Percentiles rank a stretch among this genome's conserved stretches.
phyloP scores from a whole-genome alignment of 257 asterid genomes.

The Phtheirospermum japonicum region DNA sequence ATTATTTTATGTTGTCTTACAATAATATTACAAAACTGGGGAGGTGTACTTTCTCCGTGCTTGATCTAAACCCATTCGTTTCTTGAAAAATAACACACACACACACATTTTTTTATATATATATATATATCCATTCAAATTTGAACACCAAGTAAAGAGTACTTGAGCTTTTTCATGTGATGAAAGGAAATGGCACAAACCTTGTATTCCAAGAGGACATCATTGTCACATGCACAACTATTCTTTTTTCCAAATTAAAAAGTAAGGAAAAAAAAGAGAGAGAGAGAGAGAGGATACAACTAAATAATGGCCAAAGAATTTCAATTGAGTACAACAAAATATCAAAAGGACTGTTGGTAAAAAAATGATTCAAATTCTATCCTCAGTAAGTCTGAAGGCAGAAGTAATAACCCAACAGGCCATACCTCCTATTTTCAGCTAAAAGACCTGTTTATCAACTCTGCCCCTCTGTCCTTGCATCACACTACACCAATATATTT shows the following conservation, averaged over 20 bases:
- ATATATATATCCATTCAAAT: neutral
- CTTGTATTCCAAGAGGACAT: constrained; percentile 34
- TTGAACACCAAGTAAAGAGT: constrained; percentile 3
- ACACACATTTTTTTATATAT: too few species aligned
- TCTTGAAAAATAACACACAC: too few species aligned
- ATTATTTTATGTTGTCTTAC: too few species aligned
- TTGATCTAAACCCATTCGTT: too few species aligned
- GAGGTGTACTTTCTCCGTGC: too few species aligned
- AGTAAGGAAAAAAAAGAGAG: neutral
- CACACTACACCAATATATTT: neutral
- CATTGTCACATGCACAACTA: constrained; percentile 37
- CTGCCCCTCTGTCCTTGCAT: constrained; percentile 19
- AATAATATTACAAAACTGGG: too few species aligned
- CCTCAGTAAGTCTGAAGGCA: constrained; percentile 29
- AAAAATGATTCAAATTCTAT: constrained; percentile 7
- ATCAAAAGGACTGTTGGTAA: neutral
- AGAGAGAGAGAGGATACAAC: too few species aligned
- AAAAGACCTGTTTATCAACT: constrained; percentile 23
- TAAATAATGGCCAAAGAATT: too few species aligned
- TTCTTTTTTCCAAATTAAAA: neutral
- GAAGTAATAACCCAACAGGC: constrained; percentile 34
- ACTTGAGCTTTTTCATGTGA: constrained; percentile 23
- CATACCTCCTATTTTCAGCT: constrained; percentile 39
- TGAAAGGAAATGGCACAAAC: constrained; percentile 7
- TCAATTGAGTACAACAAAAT: constrained; percentile 7